Evolutionary conservation across 2,329 filamentous ascomycete genomes (phyloP).

Genomic region (Colletotrichum theobromicola): DNA sequence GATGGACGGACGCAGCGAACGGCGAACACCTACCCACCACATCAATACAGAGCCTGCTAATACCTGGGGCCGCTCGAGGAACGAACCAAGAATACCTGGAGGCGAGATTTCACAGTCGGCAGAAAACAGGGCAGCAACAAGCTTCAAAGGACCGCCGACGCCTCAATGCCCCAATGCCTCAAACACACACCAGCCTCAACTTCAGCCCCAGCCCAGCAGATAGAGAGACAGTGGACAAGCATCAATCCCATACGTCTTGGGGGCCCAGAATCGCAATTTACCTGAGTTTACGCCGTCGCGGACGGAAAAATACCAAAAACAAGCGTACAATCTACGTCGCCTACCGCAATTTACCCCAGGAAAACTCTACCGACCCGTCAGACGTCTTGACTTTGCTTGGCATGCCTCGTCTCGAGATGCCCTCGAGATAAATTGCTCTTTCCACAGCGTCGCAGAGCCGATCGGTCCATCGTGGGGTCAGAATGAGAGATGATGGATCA

Average conservation of each 20-base stretch:
- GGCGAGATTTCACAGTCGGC: neutral
- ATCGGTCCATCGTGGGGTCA: neutral
- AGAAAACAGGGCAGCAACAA: neutral
- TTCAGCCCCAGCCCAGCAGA: neutral
- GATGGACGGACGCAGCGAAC: neutral
- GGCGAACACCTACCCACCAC: neutral
- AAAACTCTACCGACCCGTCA: neutral
- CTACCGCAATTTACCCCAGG: conserved; percentile 1
- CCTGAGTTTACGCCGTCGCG: neutral
- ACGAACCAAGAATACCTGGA: neutral
- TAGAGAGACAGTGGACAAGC: neutral
- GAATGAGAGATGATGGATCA: neutral
- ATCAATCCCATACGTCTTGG: neutral
- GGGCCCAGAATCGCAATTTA: neutral
- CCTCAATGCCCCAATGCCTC: neutral
- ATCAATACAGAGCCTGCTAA: neutral
- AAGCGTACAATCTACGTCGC: neutral
- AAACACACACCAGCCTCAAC: neutral
- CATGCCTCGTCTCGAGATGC: conserved; percentile 1
- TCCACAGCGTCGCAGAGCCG: neutral
- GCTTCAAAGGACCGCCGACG: neutral
- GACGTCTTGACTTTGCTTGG: neutral
- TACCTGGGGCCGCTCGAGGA: neutral
- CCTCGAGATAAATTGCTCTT: conserved; percentile 16
- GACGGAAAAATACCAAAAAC: neutral